phyloP scores from a whole-genome alignment of 2,329 filamentous ascomycete species.

The Scolecobasidium constrictum region DNA sequence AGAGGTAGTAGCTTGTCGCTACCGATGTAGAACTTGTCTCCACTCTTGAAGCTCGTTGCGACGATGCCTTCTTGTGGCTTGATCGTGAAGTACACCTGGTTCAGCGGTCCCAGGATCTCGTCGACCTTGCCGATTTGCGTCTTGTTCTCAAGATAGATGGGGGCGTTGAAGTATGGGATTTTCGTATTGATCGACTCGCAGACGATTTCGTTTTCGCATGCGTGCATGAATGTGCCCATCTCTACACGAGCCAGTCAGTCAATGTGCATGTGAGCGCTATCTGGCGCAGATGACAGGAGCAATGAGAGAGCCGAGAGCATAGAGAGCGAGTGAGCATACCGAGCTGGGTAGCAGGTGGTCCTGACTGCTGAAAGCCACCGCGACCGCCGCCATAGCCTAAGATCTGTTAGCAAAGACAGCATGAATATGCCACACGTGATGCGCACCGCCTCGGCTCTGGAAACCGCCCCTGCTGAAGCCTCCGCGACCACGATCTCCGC shows the following conservation, averaged over 20 bases:
- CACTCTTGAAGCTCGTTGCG: constrained; percentile 84
- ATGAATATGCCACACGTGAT: too few relatives aligned
- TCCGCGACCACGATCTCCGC: constrained; percentile 37
- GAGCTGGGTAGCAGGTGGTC: not conserved
- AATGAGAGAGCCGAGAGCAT: too few relatives aligned
- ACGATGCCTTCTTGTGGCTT: constrained; percentile 96
- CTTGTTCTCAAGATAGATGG: constrained; percentile 99
- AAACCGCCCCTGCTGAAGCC: constrained; percentile 43
- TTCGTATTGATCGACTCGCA: constrained; percentile 93
- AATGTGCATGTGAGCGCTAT: not conserved
- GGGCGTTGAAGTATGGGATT: constrained; percentile 97
- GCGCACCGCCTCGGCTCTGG: constrained; percentile 40
- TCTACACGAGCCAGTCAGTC: too few relatives aligned
- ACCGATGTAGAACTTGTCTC: constrained; percentile 95
- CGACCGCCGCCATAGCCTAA: constrained; percentile 23
- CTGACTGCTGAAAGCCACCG: constrained; percentile 24
- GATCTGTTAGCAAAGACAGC: constrained; percentile 33
- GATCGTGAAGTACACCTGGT: constrained; percentile 97
- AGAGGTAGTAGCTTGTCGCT: constrained; percentile 89
- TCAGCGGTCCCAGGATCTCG: constrained; percentile 93
- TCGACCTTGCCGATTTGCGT: constrained; percentile 92
- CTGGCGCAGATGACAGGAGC: not conserved
- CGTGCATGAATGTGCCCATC: constrained; percentile 89
- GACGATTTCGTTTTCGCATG: constrained; percentile 95
- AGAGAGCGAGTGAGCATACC: not conserved